phyloP scores from a whole-genome alignment of 2,329 filamentous ascomycete species.

The Microdochium bolleyi region DNA sequence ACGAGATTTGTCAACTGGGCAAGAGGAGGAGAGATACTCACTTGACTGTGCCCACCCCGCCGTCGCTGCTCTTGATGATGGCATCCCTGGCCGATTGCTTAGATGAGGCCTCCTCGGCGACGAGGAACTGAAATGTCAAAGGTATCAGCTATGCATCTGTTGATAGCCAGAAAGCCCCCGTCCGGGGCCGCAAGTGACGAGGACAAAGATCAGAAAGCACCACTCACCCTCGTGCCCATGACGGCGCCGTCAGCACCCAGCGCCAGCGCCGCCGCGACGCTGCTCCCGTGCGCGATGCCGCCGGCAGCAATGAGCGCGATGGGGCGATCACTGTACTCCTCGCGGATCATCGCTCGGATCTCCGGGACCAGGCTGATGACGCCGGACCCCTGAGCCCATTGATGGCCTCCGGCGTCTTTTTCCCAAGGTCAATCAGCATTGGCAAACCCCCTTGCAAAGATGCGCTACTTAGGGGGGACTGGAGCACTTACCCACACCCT shows the following conservation, averaged over 20 bases:
- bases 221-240: slow-evolving; percentile 18
- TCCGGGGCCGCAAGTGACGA: no score
- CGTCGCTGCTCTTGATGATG: slow-evolving; percentile 21
- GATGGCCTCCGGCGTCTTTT: slow-evolving; percentile 43
- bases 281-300: slow-evolving; percentile 36
- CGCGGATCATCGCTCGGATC: slow-evolving; percentile 28
- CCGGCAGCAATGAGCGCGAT: slow-evolving; percentile 31
- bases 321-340: slow-evolving; percentile 5
- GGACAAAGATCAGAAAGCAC: neutral
- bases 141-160: neutral
- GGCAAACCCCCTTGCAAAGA: neutral
- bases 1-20: no score
- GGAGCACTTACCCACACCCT: slow-evolving; percentile 24
- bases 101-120: slow-evolving; percentile 23
- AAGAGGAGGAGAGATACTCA: slow-evolving; percentile 11
- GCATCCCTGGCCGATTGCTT: slow-evolving; percentile 19
- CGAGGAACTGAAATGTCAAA: slow-evolving; percentile 18
- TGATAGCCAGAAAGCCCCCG: no score
- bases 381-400: slow-evolving; percentile 34
- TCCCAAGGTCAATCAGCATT: neutral
- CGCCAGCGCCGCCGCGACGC: slow-evolving; percentile 34
- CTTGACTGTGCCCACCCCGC: slow-evolving; percentile 24
- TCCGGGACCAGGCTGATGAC: slow-evolving; percentile 40
- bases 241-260: slow-evolving; percentile 27
- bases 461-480: neutral